Base-by-base conservation (phyloP, 2,329 filamentous ascomycete species). In the Albifimbria verrucaria region DNA sequence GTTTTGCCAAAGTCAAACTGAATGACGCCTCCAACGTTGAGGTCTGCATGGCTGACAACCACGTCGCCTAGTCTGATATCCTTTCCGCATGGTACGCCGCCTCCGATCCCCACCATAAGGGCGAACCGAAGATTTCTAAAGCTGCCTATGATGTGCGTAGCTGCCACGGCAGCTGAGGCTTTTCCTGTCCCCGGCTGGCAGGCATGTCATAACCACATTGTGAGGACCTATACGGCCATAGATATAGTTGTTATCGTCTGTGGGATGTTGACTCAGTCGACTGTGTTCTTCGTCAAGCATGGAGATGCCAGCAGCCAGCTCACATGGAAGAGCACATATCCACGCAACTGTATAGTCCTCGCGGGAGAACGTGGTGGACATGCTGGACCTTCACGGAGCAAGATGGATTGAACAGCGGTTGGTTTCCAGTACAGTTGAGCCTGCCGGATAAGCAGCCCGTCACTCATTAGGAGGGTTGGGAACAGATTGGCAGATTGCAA, bases 41-140 rank as follows among this genome's bases (percentile, higher is more conserved):
- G 15, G 15, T 21, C 43, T 21, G 43, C 20, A 6, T 48, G 50
- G 3, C 60, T 53, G 1, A 64, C 57, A 0, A 62, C 58, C 3
- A 63, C 45, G 12, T 64, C 61, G 0, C 62, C 61, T 2, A 64
- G 48, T 1, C 56, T 49, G 0, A 63, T 26, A 9, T 62, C 54
- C 3, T 36, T 39, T 25, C 39, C 49, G 2, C 49, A 51, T 2
- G 65, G 66, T 0, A 57, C 57, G 1, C 62, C 65, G 9, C 65
- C 64, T 9, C 65, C 65, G 2, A 68, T 64, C 2, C 66, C 65
- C 7, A 68, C 65, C 49, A 67, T 59, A 6, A 63, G 21, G 3
- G 49, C 28, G 2, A 55, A 20, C 1, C 26, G 51, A 3, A 57
- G 50, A 1, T 12, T 41, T 1, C 52, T 52, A 23, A 63, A 63